Conservation (phyloP, 2,329 filamentous ascomycete genomes). For the Venturia aucupariae region DNA sequence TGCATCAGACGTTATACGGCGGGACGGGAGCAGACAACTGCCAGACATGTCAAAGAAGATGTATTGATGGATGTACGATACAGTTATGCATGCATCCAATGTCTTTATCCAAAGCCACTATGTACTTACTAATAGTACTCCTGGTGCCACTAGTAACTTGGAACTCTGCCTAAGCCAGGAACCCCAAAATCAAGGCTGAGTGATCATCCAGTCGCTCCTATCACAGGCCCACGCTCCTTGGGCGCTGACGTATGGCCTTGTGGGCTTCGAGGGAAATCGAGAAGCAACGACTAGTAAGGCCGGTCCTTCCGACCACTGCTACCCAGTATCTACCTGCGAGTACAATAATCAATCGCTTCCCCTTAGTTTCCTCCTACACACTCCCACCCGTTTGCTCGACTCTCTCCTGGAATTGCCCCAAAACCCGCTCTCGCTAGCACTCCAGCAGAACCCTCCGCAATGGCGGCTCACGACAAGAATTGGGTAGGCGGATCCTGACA, state of each 20-base stretch:
- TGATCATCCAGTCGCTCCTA: background rate
- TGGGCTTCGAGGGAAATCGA: background rate
- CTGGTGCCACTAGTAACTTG: too few species aligned
- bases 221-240: background rate
- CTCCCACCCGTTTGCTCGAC: background rate
- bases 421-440: too few species aligned
- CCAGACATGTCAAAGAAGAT: too few species aligned
- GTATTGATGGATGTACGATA: too few species aligned
- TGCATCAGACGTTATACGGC: too few species aligned
- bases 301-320: background rate
- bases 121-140: too few species aligned
- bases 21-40: too few species aligned
- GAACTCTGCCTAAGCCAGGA: too few species aligned
- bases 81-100: background rate
- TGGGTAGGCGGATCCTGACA: slow-evolving; percentile 1
- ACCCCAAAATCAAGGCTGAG: slow-evolving; percentile 3
- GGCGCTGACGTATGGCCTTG: background rate
- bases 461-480: slow-evolving; percentile 13
- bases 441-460: background rate
- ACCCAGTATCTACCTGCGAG: background rate
- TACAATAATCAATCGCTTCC: background rate
- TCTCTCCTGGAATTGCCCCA: too few species aligned
- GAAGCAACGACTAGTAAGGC: background rate
- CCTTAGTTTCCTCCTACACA: background rate
- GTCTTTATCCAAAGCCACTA: background rate